Conservation (phyloP, 257 asterid species). For the Nicotiana tabacum region DNA sequence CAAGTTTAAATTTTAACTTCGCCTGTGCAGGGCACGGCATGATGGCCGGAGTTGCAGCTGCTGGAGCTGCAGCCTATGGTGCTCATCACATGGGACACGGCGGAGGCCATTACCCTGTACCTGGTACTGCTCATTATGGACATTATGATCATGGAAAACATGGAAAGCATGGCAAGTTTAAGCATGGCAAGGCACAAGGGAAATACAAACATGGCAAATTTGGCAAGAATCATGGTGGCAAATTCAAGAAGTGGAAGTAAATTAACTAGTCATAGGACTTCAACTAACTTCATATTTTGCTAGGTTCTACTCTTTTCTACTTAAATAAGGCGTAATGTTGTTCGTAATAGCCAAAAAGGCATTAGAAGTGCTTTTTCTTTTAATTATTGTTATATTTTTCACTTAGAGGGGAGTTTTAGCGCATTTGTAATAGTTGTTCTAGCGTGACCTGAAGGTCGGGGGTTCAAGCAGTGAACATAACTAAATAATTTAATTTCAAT, state of each 20-base stretch:
- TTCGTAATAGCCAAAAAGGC: neutral
- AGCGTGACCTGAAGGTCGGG: neutral
- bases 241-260: conserved; percentile 91
- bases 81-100: conserved; percentile 49
- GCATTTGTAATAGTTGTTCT: neutral
- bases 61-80: conserved; percentile 74
- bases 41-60: conserved; percentile 72
- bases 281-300: neutral
- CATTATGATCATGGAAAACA: conserved; percentile 41
- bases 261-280: neutral
- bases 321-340: too few relatives aligned
- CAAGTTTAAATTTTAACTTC: neutral
- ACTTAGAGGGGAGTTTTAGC: too few relatives aligned
- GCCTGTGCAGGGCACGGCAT: conserved; percentile 31
- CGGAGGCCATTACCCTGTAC: conserved; percentile 21
- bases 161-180: conserved; percentile 43
- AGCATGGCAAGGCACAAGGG: conserved; percentile 31
- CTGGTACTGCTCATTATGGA: conserved; percentile 23
- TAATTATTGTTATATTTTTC: neutral
- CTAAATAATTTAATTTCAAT: too few relatives aligned
- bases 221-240: conserved; percentile 47
- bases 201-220: conserved; percentile 46
- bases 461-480: neutral
- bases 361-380: neutral
- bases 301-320: neutral